A percentile compares a stretch with the other conserved stretches of the same genome.
Evolutionary conservation across 179 eudicot species (phyloP).

Genomic region (Nepenthes alata): DNA sequence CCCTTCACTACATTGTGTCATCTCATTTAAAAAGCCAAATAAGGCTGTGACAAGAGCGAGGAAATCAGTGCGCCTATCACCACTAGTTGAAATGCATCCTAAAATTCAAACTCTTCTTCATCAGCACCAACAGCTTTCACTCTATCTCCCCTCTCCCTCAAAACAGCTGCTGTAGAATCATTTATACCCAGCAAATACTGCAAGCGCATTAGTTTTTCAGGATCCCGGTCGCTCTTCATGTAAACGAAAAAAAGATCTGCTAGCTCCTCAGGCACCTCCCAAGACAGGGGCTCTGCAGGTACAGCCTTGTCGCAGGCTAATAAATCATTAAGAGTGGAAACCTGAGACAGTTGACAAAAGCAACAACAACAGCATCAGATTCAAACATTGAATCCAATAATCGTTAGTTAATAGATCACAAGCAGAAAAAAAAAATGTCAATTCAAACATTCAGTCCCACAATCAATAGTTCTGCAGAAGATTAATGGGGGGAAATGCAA

Average conservation of each 20-base stretch:
- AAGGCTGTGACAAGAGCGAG: background rate
- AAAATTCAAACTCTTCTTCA: conserved; percentile 68
- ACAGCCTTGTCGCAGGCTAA: conserved; percentile 96
- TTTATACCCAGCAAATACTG: conserved; percentile 65
- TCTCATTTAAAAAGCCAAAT: too few relatives aligned
- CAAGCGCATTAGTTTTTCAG: conserved; percentile 57
- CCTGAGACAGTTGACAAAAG: conserved; percentile 24
- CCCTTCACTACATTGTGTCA: too few relatives aligned
- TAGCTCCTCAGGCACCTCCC: conserved; percentile 75
- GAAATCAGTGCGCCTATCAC: background rate
- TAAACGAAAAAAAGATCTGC: conserved; percentile 58
- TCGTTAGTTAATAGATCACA: too few relatives aligned
- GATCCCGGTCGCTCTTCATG: conserved; percentile 40
- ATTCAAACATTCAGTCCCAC: too few relatives aligned
- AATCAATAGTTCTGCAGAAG: background rate
- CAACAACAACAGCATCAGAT: background rate
- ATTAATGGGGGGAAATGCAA: background rate
- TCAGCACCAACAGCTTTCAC: conserved; percentile 21
- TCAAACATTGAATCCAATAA: too few relatives aligned
- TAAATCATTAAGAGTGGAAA: conserved; percentile 69
- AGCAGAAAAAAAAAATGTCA: too few relatives aligned
- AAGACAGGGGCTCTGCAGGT: conserved; percentile 60
- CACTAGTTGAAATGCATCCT: conserved; percentile 7
- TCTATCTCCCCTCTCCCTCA: conserved; percentile 37
- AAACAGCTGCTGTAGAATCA: conserved; percentile 54